Percentiles rank a stretch among this genome's conserved stretches.
phyloP scores from a whole-genome alignment of 108 stramenopile species.

The Ochromonas danica region DNA sequence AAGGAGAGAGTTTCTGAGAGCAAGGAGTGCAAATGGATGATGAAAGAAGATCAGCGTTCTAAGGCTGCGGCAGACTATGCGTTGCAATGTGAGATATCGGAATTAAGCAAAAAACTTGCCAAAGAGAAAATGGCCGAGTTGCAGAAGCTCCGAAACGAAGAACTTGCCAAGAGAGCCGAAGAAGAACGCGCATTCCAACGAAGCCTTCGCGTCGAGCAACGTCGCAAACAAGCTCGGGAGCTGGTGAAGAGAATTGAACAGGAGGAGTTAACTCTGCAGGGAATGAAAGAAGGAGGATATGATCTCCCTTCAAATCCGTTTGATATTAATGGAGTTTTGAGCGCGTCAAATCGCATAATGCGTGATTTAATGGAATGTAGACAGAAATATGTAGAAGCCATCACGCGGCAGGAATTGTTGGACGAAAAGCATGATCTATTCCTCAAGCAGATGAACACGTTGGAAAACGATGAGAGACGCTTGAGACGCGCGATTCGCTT shows the following conservation, averaged over 20 bases:
- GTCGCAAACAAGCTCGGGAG: neutral
- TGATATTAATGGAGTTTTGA: neutral
- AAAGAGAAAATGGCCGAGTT: neutral
- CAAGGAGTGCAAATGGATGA: too few species aligned
- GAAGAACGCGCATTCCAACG: slow-evolving; percentile 6
- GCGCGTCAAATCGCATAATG: neutral
- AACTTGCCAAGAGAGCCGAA: slow-evolving; percentile 21
- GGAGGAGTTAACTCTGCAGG: slow-evolving; percentile 19
- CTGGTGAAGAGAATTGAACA: slow-evolving; percentile 6
- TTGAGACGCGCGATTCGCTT: slow-evolving; percentile 31
- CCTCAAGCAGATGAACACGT: neutral
- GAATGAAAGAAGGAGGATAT: slow-evolving; percentile 22
- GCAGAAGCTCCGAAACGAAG: neutral
- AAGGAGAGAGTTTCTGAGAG: too few species aligned
- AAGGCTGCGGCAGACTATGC: slow-evolving; percentile 4
- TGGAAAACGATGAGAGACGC: slow-evolving; percentile 30
- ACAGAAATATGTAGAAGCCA: neutral
- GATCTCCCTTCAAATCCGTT: neutral
- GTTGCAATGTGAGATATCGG: neutral
- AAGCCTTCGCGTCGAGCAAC: neutral
- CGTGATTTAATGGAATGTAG: slow-evolving; percentile 25
- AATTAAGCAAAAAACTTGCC: slow-evolving; percentile 2
- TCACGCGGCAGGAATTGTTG: neutral
- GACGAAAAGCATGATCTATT: neutral
- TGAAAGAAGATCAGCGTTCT: slow-evolving; percentile 34